Percentiles rank a stretch among this genome's conserved stretches.
phyloP scores from a whole-genome alignment of 2,329 filamentous ascomycete species.

The Fusarium tjaetaba region DNA sequence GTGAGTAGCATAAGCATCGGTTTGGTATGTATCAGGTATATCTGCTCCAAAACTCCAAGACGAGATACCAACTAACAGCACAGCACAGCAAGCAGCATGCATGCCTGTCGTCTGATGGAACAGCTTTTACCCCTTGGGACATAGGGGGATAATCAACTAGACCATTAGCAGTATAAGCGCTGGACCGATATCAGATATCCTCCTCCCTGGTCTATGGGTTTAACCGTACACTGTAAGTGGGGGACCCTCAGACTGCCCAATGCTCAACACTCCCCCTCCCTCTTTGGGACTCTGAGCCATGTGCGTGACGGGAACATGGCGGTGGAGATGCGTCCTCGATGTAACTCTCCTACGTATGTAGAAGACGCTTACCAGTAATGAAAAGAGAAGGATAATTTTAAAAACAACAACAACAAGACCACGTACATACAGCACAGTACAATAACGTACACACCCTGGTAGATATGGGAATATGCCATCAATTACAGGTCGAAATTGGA shows the following conservation, averaged over 20 bases:
- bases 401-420: background rate
- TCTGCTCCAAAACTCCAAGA: background rate
- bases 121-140: background rate
- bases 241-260: background rate
- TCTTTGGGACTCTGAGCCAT: background rate
- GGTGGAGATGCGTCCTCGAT: conserved; percentile 10
- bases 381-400: background rate
- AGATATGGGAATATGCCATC: background rate
- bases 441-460: conserved; percentile 5
- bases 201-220: background rate
- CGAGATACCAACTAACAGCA: background rate
- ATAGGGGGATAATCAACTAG: conserved; percentile 9
- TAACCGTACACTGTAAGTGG: background rate
- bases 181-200: background rate
- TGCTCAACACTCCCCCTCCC: conserved; percentile 15
- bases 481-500: conserved; percentile 19
- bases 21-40: background rate
- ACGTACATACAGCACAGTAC: background rate
- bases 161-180: background rate
- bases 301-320: conserved; percentile 20
- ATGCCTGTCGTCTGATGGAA: background rate
- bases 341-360: conserved; percentile 3
- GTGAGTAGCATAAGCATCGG: background rate
- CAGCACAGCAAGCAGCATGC: background rate
- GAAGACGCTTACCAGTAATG: background rate